A percentile compares a stretch with the other conserved stretches of the same genome.
phyloP scores from a whole-genome alignment of 768 basidiomycete species.

The Tricholoma matsutake region DNA sequence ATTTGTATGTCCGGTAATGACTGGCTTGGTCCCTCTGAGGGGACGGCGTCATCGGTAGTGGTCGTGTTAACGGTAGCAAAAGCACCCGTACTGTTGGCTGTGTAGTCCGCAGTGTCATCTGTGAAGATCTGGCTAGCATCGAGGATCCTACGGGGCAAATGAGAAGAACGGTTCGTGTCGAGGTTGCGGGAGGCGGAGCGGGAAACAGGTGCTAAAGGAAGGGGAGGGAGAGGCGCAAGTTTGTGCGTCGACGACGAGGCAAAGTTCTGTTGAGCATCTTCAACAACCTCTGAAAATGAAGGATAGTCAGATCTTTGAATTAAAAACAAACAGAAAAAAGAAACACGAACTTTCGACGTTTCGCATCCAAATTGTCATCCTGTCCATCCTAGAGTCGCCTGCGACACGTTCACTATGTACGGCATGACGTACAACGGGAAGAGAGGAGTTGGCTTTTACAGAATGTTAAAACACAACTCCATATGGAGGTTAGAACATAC shows the following conservation, averaged over 20 bases:
- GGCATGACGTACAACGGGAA: constrained; percentile 53
- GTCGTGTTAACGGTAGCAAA: constrained; percentile 28
- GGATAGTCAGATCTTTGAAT: constrained; percentile 6
- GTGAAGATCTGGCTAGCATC: constrained; percentile 72
- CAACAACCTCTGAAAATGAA: constrained; percentile 63
- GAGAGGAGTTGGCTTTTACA: constrained; percentile 44
- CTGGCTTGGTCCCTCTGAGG: constrained; percentile 24
- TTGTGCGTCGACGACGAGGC: constrained; percentile 48
- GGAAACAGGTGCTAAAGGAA: constrained; percentile 59
- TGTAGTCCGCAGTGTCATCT: constrained; percentile 38
- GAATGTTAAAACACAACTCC: not conserved
- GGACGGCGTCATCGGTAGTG: constrained; percentile 16
- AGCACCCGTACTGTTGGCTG: constrained; percentile 28
- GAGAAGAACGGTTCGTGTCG: constrained; percentile 41
- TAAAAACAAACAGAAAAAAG: not conserved
- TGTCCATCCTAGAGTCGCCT: constrained; percentile 54
- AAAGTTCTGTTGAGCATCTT: constrained; percentile 77
- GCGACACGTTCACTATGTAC: constrained; percentile 50
- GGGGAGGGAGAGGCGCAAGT: constrained; percentile 51
- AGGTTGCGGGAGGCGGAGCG: constrained; percentile 43
- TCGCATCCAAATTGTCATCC: constrained; percentile 80
- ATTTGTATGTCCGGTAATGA: constrained; percentile 29
- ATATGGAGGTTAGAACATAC: constrained; percentile 23
- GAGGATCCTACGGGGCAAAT: constrained; percentile 59
- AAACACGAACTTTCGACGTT: constrained; percentile 73